Percentiles rank a stretch among this genome's conserved stretches.
phyloP scores from a whole-genome alignment of 768 basidiomycete species.

The Rhizopogon vinicolor region DNA sequence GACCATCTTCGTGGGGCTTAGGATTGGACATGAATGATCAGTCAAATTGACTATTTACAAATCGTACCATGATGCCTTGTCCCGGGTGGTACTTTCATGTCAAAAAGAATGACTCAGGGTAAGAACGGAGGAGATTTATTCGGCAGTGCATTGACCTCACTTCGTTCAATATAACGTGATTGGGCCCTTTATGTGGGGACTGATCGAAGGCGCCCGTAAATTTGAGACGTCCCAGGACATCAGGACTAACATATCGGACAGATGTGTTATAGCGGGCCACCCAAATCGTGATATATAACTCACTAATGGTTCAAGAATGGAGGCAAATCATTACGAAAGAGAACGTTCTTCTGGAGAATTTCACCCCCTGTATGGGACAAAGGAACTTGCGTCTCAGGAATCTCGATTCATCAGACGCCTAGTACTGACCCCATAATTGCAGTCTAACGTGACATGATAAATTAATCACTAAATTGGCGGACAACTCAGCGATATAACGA shows the following conservation, averaged over 20 bases:
- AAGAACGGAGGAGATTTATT: constrained; percentile 11
- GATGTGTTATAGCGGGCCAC: constrained; percentile 2
- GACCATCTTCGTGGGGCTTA: constrained; percentile 92
- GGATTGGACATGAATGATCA: neutral
- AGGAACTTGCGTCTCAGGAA: constrained; percentile 6
- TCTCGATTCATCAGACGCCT: neutral
- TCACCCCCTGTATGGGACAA: constrained; percentile 56
- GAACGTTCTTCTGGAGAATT: constrained; percentile 58
- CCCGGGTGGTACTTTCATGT: constrained; percentile 68
- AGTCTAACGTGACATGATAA: constrained; percentile 37
- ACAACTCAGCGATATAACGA: neutral
- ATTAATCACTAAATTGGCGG: neutral
- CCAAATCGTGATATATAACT: constrained; percentile 17
- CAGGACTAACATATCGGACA: constrained; percentile 51
- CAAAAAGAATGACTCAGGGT: constrained; percentile 8
- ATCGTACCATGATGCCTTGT: constrained; percentile 86
- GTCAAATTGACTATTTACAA: constrained; percentile 7
- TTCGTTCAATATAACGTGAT: constrained; percentile 90
- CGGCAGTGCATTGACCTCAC: constrained; percentile 28
- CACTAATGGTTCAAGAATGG: constrained; percentile 66
- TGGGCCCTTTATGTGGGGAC: constrained; percentile 66
- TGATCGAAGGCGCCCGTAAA: constrained; percentile 56
- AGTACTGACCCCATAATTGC: constrained; percentile 65
- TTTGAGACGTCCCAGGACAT: constrained; percentile 67
- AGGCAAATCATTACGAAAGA: constrained; percentile 70